Evolutionary conservation across 306 rosid genomes (phyloP), one percentile per base, ranked within the genome.

Genomic region (Hippophae tibetana): DNA sequence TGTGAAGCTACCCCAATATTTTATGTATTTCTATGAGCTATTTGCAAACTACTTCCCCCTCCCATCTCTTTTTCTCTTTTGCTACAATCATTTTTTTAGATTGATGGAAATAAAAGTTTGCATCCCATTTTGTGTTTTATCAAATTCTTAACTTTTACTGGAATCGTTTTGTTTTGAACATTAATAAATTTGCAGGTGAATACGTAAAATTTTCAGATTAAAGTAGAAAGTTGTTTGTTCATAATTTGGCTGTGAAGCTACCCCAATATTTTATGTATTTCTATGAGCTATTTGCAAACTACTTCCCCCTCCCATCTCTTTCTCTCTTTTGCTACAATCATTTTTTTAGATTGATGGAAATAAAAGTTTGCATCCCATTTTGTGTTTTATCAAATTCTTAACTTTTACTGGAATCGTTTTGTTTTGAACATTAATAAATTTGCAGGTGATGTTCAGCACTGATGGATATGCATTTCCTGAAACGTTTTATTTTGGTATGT

Each of bases 391-490:
- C 27, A n/a, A n/a, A 7, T 12, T 49, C 9, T 55, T 41, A 56
- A 26, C 58, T 46, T 61, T 45, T 46, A 47, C 51, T 52, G 52
- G 10, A 56, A 61, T 27, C 71, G 40, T 69, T 13, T 52, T 44
- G 10, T 57, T 71, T 76, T 57, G 57, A 64, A 50, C 48, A 42
- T 57, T 61, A 64, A 61, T 40, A 67, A 66, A 54, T 53, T 73
- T 79, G 75, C 92, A 90, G 97, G 96, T 90, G 75, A 87, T 90
- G 96, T 87, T 90, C 85, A 87, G 97, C 77, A 79, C 86, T 23
- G 96, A 90, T 65, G 95, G 81, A 62, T 76, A 64, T 56, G 85
- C 90, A 7, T 87, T 81, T 74, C 96, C 97, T 57, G 97, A 90
- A 77, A 76, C 84, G 58, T 90, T 73, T 73, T 90, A 81, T 78